Conservation (phyloP, 345 rosid genomes). For the Cardamine resedifolia region DNA sequence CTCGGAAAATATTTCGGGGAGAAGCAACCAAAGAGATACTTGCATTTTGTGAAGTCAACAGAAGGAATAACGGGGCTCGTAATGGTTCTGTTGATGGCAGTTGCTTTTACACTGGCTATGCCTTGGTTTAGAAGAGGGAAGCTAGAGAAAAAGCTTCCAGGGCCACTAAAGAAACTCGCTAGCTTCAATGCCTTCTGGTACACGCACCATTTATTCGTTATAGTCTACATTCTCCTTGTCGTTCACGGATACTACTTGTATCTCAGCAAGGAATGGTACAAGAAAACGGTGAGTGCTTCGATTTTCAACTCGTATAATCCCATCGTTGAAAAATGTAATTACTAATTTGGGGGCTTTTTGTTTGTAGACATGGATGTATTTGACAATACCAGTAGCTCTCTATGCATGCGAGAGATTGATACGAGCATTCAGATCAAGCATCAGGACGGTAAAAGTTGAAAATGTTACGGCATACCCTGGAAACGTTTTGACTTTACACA, state of each 20-base stretch:
- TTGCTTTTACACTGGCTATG: constrained; percentile 66
- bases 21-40: constrained; percentile 52
- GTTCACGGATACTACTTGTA: constrained; percentile 58
- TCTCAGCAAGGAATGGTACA: constrained; percentile 57
- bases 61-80: constrained; percentile 67
- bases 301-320: background rate
- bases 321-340: background rate
- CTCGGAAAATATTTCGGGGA: constrained; percentile 55
- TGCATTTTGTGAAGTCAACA: constrained; percentile 52
- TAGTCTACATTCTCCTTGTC: constrained; percentile 62
- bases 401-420: constrained; percentile 55
- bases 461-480: constrained; percentile 69
- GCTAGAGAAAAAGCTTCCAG: constrained; percentile 43
- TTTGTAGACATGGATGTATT: constrained; percentile 71
- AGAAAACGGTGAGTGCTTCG: constrained; percentile 55
- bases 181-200: constrained; percentile 86
- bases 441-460: constrained; percentile 47
- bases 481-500: constrained; percentile 63
- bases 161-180: constrained; percentile 55
- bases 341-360: background rate
- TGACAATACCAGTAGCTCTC: constrained; percentile 56
- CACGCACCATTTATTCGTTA: constrained; percentile 64
- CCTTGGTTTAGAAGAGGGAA: constrained; percentile 65
- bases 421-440: constrained; percentile 66
- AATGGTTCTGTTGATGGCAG: constrained; percentile 68